Conservation (phyloP, 192 early-diverging fungal species). For the Coemansia sp. region DNA sequence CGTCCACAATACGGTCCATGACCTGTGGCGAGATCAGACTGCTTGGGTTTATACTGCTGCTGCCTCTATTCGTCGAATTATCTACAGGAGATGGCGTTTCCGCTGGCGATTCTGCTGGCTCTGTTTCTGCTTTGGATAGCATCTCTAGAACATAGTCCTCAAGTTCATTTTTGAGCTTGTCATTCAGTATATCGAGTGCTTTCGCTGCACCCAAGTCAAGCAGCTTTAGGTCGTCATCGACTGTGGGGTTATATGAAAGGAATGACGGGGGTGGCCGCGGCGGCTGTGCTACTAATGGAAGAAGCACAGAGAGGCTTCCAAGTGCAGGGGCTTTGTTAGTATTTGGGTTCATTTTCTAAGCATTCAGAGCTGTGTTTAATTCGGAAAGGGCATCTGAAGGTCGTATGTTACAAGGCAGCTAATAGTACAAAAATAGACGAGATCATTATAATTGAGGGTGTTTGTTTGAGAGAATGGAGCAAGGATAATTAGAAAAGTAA, state of each 20-base stretch:
- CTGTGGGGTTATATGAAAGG: background rate
- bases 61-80: background rate
- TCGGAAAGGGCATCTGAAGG: background rate
- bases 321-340: background rate
- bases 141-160: constrained; percentile 19
- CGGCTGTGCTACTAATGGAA: constrained; percentile 3
- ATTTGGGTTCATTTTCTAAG: background rate
- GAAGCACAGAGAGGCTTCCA: constrained; percentile 3
- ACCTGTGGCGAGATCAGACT: constrained; percentile 10
- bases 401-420: background rate
- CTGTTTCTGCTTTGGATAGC: constrained; percentile 16
- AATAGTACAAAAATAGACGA: background rate
- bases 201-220: constrained; percentile 15
- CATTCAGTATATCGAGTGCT: constrained; percentile 14
- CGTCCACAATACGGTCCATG: constrained; percentile 5
- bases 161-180: constrained; percentile 5
- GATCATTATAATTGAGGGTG: background rate
- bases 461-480: background rate
- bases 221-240: constrained; percentile 13
- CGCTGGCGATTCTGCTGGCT: background rate
- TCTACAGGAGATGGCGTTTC: constrained; percentile 7
- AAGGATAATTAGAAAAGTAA: background rate
- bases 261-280: constrained; percentile 22
- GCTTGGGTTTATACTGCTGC: background rate
- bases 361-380: background rate